Percentiles rank a stretch among this genome's conserved stretches.
These are phyloP conservation scores for Articulospora tetracladia DNA, from an alignment of 495 filamentous ascomycete genomes.

Conservation along the genomic window DNA sequence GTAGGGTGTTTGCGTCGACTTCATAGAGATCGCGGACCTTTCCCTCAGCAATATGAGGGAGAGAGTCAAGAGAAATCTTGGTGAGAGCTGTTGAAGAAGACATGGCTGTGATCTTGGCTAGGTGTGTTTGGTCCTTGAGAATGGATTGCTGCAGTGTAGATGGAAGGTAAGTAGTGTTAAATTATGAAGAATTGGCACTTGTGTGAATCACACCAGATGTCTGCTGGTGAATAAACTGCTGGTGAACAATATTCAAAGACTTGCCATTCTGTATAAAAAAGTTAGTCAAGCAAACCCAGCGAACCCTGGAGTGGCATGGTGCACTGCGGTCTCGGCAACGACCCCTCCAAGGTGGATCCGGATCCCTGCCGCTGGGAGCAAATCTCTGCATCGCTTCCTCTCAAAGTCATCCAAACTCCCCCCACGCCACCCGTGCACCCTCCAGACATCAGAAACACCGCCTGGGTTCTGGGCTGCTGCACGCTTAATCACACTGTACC, in stretches of 20 bases:
- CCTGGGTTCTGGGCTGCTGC: too few relatives aligned
- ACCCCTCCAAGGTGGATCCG: background rate
- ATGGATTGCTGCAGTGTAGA: too few relatives aligned
- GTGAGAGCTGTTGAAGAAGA: constrained; percentile 8
- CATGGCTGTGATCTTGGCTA: constrained; percentile 5
- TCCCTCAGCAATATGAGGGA: constrained; percentile 41
- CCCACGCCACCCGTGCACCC: background rate
- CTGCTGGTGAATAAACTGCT: too few relatives aligned
- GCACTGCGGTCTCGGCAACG: background rate
- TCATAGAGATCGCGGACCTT: constrained; percentile 85
- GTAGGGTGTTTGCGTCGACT: constrained; percentile 68
- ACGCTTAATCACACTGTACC: background rate
- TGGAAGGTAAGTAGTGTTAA: too few relatives aligned
- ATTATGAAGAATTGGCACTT: too few relatives aligned
- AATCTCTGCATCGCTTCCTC: too few relatives aligned
- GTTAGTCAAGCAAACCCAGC: too few relatives aligned
- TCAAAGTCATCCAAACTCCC: background rate
- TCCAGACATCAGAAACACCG: background rate
- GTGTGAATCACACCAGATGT: too few relatives aligned
- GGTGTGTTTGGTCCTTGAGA: background rate
- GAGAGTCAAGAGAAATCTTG: constrained; percentile 14
- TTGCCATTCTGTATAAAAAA: too few relatives aligned
- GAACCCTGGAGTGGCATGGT: too few relatives aligned
- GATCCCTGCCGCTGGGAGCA: background rate
- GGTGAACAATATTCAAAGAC: too few relatives aligned